Percentiles rank a stretch among this genome's conserved stretches.
Evolutionary conservation across 2,329 filamentous ascomycete species (phyloP).

Genomic region (Fusarium cicatricum): DNA sequence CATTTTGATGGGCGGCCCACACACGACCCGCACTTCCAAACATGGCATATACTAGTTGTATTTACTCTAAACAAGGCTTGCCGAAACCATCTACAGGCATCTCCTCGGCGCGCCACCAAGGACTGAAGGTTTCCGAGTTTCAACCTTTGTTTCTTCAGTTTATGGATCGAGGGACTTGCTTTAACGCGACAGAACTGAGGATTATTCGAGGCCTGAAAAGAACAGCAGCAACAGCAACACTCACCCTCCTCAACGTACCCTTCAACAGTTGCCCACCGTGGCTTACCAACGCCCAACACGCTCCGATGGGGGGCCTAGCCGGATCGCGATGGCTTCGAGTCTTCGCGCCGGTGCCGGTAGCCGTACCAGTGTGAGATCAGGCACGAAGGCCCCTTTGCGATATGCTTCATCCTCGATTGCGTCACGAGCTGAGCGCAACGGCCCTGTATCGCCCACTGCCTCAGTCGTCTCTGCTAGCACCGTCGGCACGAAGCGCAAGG

Average conservation of each 20-base stretch:
- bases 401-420: conserved; percentile 32
- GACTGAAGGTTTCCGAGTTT: conserved; percentile 18
- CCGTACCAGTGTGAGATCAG: conserved; percentile 38
- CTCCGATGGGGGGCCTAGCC: conserved; percentile 50
- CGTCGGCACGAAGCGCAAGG: conserved; percentile 80
- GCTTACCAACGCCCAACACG: conserved; percentile 48
- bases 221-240: not conserved
- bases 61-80: conserved; percentile 35
- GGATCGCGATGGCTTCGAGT: conserved; percentile 46
- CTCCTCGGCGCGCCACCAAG: conserved; percentile 35
- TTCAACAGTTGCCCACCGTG: conserved; percentile 42
- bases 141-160: conserved; percentile 11
- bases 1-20: conserved; percentile 29
- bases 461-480: conserved; percentile 68
- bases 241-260: conserved; percentile 13
- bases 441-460: conserved; percentile 73
- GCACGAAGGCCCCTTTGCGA: conserved; percentile 35
- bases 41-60: conserved; percentile 22
- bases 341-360: conserved; percentile 38
- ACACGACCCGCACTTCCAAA: conserved; percentile 13
- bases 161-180: not conserved
- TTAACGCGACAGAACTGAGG: conserved; percentile 4
- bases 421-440: conserved; percentile 41
- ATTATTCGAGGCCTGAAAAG: conserved; percentile 1
- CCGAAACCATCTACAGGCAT: conserved; percentile 29